Evolutionary conservation across 2,329 filamentous ascomycete genomes (phyloP), one percentile per base, ranked within the genome.

Genomic region (Monilinia aucupariae): DNA sequence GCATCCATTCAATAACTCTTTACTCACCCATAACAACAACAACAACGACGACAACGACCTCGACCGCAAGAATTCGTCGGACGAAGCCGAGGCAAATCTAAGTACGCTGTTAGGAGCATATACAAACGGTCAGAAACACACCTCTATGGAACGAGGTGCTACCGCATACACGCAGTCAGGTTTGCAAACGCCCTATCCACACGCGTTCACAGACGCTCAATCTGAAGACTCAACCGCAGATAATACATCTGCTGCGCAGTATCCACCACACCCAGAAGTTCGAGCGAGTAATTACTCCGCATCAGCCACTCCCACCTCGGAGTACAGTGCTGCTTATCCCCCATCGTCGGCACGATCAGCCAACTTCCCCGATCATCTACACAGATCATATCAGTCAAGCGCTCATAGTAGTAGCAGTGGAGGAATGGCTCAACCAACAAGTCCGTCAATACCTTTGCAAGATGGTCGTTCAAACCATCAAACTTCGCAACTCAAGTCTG

Each of bases 391-490:
- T 81, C 88, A 91, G 78, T 86, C 90, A 80, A 87, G 84, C 77
- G 85, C 86, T 76, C 83, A 86, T 77, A 86, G 84, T 79, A 86
- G 86, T 67, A 85, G 88, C 65, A 85, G 88, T 78, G 89, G 86
- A 86, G 89, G 88, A 87, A 97, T 97, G 92, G 91, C 92, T 86
- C 92, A 96, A 91, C 86, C 91, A 88, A 91, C 91, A 89, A 96
- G 92, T 96, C 90, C 91, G 92, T 96, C 91, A 80, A 85, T 91
- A 83, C 84, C 89, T 86, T 82, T 90, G 81, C 84, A 87, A 84
- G 89, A 92, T 91, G 89, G 82, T 77, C 81, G 81, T 74, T 62
- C 59, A 62, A 88, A 82, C 84, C 86, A 89, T 87, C 88, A 87
- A 81, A 83, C 85, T 80, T 82, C 84, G 77, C 82, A 85, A 83